Percentiles rank a stretch among this genome's conserved stretches.
phyloP scores from a whole-genome alignment of 2,329 filamentous ascomycete species.

The Cordyceps cateniannulata region DNA sequence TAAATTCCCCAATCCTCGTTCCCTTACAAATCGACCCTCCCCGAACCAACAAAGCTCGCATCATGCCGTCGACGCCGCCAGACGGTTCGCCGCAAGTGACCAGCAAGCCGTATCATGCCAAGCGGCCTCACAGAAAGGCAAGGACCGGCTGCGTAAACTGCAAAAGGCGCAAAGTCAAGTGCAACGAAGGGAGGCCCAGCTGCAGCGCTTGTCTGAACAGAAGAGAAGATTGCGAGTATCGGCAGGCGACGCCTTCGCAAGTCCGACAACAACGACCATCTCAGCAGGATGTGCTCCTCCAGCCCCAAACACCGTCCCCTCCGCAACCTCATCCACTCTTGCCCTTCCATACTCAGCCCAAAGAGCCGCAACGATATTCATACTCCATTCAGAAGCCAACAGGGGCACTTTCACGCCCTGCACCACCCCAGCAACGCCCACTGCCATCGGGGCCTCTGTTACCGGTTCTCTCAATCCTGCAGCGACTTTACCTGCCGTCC shows the following conservation, averaged over 20 bases:
- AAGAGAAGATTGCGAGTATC: constrained; percentile 42
- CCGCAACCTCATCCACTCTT: neutral
- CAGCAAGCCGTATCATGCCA: constrained; percentile 28
- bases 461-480: neutral
- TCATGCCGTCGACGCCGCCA: neutral
- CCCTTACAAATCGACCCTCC: no score
- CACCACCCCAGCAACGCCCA: neutral
- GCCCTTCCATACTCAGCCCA: neutral
- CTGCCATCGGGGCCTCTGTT: neutral
- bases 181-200: constrained; percentile 43
- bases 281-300: neutral
- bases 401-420: neutral
- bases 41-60: neutral
- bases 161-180: constrained; percentile 50
- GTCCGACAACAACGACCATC: neutral
- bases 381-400: neutral
- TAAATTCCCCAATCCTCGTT: neutral
- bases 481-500: neutral
- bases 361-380: neutral
- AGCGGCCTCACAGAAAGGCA: constrained; percentile 51
- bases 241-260: neutral
- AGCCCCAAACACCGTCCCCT: neutral
- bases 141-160: constrained; percentile 47
- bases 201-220: constrained; percentile 45
- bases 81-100: neutral